Base-by-base conservation (phyloP, 2,329 filamentous ascomycete genomes). In the Fusarium sp. region DNA sequence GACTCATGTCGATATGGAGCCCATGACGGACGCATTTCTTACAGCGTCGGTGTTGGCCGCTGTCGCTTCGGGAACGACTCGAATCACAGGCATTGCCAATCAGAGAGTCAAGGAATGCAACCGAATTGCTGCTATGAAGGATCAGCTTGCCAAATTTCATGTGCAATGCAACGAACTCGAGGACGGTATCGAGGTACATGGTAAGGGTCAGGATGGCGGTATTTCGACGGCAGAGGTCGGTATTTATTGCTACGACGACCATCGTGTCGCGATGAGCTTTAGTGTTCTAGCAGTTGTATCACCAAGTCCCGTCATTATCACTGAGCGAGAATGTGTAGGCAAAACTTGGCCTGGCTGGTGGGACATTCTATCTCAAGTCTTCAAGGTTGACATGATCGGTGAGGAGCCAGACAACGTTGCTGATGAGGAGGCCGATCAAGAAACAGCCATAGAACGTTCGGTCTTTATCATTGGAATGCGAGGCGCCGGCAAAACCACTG, bases 331-430 rank as follows among this genome's bases (percentile, higher is more conserved):
- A 70, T 99, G 95, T 73, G 91, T 92, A 3, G 93, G 91, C 36
- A 99, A 99, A 82, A 99, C 95, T 3, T 99, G 95, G 95, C 95
- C 95, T 1, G 95, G 94, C 9, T 99, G 95, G 92, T 99, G 95
- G 95, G 95, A 99, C 75, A 87, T 88, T 15, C 78, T 98, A 52
- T 88, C 88, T 19, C 87, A 90, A 66, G 84, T 86, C 13, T 99
- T 97, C 79, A 82, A 87, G 31, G 90, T 91, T 25, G 77, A 83
- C 25, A 79, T 98, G n/a, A 84, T 88, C 57, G 95, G 95, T 11
- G 85, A 88, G 32, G 92, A 96, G 67, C 73, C 76, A 27, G 53
- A 63, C n/a, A 46, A 55, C 4, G 49, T 57, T 25, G 41, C 47
- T 7, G 47, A 69, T 23, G 57, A 68, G n/a, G 47, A 68, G n/a